Base-by-base conservation (phyloP, 306 rosid species). In the Myrica gale region DNA sequence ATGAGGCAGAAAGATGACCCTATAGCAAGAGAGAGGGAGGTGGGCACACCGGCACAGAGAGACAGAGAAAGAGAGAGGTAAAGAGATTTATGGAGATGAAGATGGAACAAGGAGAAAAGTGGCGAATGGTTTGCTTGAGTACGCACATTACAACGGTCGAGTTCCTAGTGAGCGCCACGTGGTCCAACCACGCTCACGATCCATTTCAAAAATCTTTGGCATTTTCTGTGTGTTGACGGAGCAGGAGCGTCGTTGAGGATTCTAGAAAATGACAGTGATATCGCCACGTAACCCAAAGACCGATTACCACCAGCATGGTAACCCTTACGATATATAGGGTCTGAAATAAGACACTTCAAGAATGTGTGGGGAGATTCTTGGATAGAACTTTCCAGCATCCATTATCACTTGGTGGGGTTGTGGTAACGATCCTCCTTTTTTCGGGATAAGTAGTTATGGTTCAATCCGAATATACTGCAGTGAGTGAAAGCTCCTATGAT, bases 91-190 rank as follows among this genome's bases (percentile, higher is more conserved):
- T 12, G 74, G 56, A 9, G 73, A 75, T 61, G 58, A 67, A 9
- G 66, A 70, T 60, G 44, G 69, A 42, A 53, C 41, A 7, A 39
- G 77, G 37, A 74, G 73, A 20, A 17, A 9, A 52, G 53, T 15
- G 26, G 51, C n/a, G 52, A 37, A 48, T 47, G 50, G 10, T 50
- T 69, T 37, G 77, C 11, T 66, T 79, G 87, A 76, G 79, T 77
- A 54, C 41, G 81, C 63, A 67, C 57, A 5, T 82, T 58, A 17
- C 89, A 92, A 95, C 98, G 98, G 98, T 95, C 98, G 98, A 92
- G 74, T 89, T 70, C 67, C 58, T 68, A 75, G 54, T 69, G 69
- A 68, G 21, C n/a, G 84, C 87, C 97, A 86, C 95, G 90, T 88
- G 82, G 75, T 71, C 19, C 32, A 50, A 43, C 71, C 74, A 82